Base-by-base conservation (phyloP, 306 rosid genomes). In the Gynostemma pentaphyllum region DNA sequence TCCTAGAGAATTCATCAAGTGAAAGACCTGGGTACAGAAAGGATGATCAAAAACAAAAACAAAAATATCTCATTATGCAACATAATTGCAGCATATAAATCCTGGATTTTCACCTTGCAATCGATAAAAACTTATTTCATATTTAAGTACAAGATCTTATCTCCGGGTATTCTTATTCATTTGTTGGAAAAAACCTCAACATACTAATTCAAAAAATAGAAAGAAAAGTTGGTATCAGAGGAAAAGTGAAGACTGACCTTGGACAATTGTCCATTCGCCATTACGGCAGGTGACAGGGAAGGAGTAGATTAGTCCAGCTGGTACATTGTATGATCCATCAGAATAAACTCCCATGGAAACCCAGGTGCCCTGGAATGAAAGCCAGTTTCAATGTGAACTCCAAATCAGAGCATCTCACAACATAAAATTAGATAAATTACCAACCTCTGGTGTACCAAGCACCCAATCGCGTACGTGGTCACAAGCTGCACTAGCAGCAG, bases 281-380 rank as follows among this genome's bases (percentile, higher is more conserved):
- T 78, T 72, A 53, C 66, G 62, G 70, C 87, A 78, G 65, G 94
- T 88, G 53, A 94, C 95, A 0, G 99, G 99, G 85, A 88, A 94
- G 21, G 99, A 94, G 55, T 82, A 94, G 65, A 94, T 86, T 26
- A 94, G 82, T 67, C 99, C 99, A 73, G 99, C 85, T 4, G 99
- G 99, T 14, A 94, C 91, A 60, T 85, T 77, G 89, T 88, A 94
- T 3, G 99, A 94, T 60, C 97, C 97, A 75, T 94, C 99, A 27
- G 99, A 94, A 70, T 88, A 88, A 23, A 89, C 95, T 70, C 99
- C 99, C 99, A 94, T 88, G 48, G 99, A 94, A 13, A 94, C 99
- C 81, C 85, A 94, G 41, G 95, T 88, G 21, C 99, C 97, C 99
- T 94, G 47, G 51, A 69, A 69, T 46, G 39, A 75, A 5, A 61